Percentiles rank a stretch among this genome's conserved stretches.
phyloP scores from a whole-genome alignment of 1,284 basidiomycete genomes.

The Ustilago trichophora region DNA sequence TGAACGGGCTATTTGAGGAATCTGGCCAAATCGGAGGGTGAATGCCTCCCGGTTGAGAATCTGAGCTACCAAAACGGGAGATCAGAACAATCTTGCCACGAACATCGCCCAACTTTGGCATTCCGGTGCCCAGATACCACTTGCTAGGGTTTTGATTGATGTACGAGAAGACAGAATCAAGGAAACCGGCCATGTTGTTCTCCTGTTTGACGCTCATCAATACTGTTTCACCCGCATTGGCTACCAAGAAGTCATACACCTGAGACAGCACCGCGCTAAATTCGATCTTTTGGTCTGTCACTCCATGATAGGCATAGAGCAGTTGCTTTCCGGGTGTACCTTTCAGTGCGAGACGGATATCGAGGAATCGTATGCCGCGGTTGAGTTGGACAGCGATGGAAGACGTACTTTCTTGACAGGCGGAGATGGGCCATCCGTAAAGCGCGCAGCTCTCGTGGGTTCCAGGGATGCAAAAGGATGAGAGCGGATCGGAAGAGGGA shows the following conservation, averaged over 20 bases:
- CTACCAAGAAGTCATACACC: conserved; percentile 29
- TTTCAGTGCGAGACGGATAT: conserved; percentile 48
- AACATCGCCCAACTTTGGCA: conserved; percentile 40
- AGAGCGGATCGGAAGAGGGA: conserved; percentile 27
- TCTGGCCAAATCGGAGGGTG: conserved; percentile 58
- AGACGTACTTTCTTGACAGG: conserved; percentile 38
- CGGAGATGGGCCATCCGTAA: conserved; percentile 55
- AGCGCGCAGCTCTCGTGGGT: conserved; percentile 54
- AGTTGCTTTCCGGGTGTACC: conserved; percentile 23
- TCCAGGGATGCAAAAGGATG: conserved; percentile 48
- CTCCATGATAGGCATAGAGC: conserved; percentile 53
- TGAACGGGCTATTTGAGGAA: conserved; percentile 13
- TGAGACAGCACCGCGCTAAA: conserved; percentile 41
- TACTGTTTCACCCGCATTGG: conserved; percentile 36
- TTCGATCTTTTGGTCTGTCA: conserved; percentile 46
- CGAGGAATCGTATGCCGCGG: conserved; percentile 52
- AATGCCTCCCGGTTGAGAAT: conserved; percentile 49
- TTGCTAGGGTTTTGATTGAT: conserved; percentile 7
- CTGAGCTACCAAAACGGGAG: conserved; percentile 31
- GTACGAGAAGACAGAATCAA: conserved; percentile 28
- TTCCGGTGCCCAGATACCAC: conserved; percentile 38
- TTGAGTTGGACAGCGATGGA: conserved; percentile 36
- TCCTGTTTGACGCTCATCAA: conserved; percentile 54
- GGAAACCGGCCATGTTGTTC: conserved; percentile 29
- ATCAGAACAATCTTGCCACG: conserved; percentile 50